phyloP scores from a whole-genome alignment of 2,329 filamentous ascomycete genomes.

The Claviceps maximensis region DNA sequence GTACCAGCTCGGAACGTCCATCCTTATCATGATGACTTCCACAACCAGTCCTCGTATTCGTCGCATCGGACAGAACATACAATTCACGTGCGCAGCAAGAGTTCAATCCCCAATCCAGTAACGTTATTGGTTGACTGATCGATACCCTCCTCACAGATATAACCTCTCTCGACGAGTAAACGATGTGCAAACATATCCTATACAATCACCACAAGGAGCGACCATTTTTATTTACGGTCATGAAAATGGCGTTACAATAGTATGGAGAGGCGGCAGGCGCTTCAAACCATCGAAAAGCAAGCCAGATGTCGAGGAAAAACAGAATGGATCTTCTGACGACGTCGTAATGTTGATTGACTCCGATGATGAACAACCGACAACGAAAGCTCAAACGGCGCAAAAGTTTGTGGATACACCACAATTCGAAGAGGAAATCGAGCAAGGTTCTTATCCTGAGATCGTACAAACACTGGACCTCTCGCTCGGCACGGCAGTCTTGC shows the following conservation, averaged over 20 bases:
- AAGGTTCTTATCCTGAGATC: conserved; percentile 39
- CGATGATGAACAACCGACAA: conserved; percentile 39
- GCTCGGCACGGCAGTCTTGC: conserved; percentile 40
- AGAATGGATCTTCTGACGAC: conserved; percentile 39
- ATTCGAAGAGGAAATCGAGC: conserved; percentile 40
- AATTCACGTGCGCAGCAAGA: conserved; percentile 28
- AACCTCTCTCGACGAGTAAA: conserved; percentile 44
- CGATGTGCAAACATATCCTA: conserved; percentile 47
- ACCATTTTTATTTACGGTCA: conserved; percentile 51
- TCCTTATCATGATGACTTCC: conserved; percentile 17
- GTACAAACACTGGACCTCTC: conserved; percentile 48
- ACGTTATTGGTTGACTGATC: background rate
- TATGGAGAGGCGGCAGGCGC: conserved; percentile 50
- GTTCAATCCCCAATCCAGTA: background rate
- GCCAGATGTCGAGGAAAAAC: conserved; percentile 25
- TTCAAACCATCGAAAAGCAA: conserved; percentile 35
- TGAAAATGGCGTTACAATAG: conserved; percentile 45
- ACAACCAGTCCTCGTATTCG: conserved; percentile 26
- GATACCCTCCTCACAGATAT: conserved; percentile 31
- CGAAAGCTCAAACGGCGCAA: conserved; percentile 18
- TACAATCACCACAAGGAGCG: conserved; percentile 49
- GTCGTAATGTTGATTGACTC: conserved; percentile 51
- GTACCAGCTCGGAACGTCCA: conserved; percentile 4
- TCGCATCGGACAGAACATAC: conserved; percentile 34
- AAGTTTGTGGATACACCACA: conserved; percentile 40